Conservation (phyloP, 2,329 filamentous ascomycete genomes). For the Westerdykella sp. region DNA sequence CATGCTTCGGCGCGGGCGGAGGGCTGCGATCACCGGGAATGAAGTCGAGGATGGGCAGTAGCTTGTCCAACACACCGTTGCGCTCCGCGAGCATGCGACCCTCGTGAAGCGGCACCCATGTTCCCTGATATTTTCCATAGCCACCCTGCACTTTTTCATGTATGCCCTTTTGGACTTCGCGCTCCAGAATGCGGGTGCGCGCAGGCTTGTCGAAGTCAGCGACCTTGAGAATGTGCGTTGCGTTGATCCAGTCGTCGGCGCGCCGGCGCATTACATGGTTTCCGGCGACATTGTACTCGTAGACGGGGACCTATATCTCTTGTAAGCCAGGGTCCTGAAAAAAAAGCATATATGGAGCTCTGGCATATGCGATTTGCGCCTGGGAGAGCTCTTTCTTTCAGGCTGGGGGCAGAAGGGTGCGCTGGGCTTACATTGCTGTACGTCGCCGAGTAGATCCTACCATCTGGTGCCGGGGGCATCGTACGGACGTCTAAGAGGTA, state of each 20-base stretch:
- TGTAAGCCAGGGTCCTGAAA: background rate
- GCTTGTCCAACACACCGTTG: conserved; percentile 77
- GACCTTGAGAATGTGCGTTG: conserved; percentile 96
- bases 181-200: conserved; percentile 86
- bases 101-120: conserved; percentile 85
- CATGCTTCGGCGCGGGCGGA: conserved; percentile 88
- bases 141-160: conserved; percentile 98
- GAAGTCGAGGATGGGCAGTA: conserved; percentile 85
- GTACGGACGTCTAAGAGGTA: conserved; percentile 8
- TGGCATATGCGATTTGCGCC: no score
- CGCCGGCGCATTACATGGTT: conserved; percentile 96
- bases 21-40: conserved; percentile 78
- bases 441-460: conserved; percentile 57
- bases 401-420: background rate
- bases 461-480: conserved; percentile 35
- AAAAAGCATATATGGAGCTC: background rate
- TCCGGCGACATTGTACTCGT: conserved; percentile 81
- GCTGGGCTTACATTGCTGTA: conserved; percentile 52
- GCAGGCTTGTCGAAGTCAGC: conserved; percentile 97
- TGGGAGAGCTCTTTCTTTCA: background rate
- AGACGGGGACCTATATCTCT: conserved; percentile 71
- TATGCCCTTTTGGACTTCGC: conserved; percentile 91
- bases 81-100: conserved; percentile 77
- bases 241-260: conserved; percentile 96
- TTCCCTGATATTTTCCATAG: conserved; percentile 98